These are phyloP conservation scores for Coemansia sp. DNA, from an alignment of 192 early-diverging fungal species.

Conservation along the genomic window DNA sequence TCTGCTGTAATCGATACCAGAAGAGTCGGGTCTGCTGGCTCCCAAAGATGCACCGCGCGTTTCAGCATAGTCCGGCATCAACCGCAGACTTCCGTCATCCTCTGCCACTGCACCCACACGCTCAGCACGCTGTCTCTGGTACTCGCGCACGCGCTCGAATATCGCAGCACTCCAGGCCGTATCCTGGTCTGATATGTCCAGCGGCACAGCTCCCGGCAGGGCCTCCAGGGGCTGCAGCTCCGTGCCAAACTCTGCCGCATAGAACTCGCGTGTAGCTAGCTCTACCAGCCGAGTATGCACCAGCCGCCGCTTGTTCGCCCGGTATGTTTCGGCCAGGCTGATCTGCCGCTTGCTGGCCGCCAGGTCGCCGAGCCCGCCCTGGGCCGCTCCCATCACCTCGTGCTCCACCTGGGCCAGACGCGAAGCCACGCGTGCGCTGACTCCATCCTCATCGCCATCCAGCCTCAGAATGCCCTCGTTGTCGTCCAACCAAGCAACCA, in stretches of 20 bases:
- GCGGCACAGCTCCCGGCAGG: slow-evolving; percentile 39
- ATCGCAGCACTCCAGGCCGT: slow-evolving; percentile 33
- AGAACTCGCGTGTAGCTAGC: slow-evolving; percentile 42
- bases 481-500: slow-evolving; percentile 50
- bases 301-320: slow-evolving; percentile 34
- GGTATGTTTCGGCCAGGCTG: slow-evolving; percentile 29
- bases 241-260: slow-evolving; percentile 34
- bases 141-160: slow-evolving; percentile 34
- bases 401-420: slow-evolving; percentile 41
- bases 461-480: slow-evolving; percentile 43
- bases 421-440: slow-evolving; percentile 21
- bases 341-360: slow-evolving; percentile 41
- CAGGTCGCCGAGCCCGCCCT: slow-evolving; percentile 37
- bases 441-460: slow-evolving; percentile 41
- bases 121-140: slow-evolving; percentile 39
- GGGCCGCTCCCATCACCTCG: slow-evolving; percentile 48
- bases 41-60: slow-evolving; percentile 7
- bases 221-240: slow-evolving; percentile 9
- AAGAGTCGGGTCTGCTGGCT: too few relatives aligned
- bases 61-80: slow-evolving; percentile 26
- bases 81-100: slow-evolving; percentile 45
- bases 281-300: slow-evolving; percentile 31
- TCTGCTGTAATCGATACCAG: slow-evolving; percentile 12
- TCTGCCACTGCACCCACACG: slow-evolving; percentile 38
- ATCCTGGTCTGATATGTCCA: slow-evolving; percentile 48